A percentile compares a stretch with the other conserved stretches of the same genome.
phyloP scores from a whole-genome alignment of 768 basidiomycete species.

The Mycena haematopus region DNA sequence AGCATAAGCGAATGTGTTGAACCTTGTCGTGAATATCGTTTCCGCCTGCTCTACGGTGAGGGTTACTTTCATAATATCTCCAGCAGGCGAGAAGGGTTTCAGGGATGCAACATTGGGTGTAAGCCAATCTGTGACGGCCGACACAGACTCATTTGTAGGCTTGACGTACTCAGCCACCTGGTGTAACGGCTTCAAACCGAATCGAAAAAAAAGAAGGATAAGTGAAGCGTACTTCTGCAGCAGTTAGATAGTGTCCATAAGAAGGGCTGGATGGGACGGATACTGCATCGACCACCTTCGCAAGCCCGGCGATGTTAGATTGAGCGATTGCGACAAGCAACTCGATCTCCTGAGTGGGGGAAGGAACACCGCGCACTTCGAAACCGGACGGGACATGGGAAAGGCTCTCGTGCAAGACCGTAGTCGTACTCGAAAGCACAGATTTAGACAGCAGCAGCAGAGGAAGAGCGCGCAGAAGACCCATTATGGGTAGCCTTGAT shows the following conservation, averaged over 20 bases:
- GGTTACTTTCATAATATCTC: constrained; percentile 20
- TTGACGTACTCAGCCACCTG: constrained; percentile 18
- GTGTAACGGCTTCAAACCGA: neutral
- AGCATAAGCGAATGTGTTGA: constrained; percentile 13
- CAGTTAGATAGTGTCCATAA: constrained; percentile 13
- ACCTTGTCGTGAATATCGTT: constrained; percentile 18
- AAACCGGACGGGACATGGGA: constrained; percentile 15
- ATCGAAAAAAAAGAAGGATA: neutral
- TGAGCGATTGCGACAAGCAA: constrained; percentile 14
- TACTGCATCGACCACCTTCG: constrained; percentile 15
- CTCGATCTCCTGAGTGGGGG: constrained; percentile 14
- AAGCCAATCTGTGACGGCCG: constrained; percentile 16
- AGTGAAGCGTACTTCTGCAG: constrained; percentile 12
- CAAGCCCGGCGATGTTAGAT: constrained; percentile 16
- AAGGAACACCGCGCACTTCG: constrained; percentile 8
- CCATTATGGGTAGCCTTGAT: constrained; percentile 9
- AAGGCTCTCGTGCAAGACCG: constrained; percentile 16
- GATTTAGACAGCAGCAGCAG: constrained; percentile 1
- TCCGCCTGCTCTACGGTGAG: constrained; percentile 22
- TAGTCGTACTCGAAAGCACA: constrained; percentile 20
- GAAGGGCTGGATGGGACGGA: constrained; percentile 17
- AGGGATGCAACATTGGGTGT: constrained; percentile 15
- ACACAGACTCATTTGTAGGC: constrained; percentile 12
- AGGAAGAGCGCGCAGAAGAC: constrained; percentile 8
- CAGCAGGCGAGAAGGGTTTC: constrained; percentile 19